Evolutionary conservation across 768 basidiomycete species (phyloP).

Genomic region (Dendrothele bispora): DNA sequence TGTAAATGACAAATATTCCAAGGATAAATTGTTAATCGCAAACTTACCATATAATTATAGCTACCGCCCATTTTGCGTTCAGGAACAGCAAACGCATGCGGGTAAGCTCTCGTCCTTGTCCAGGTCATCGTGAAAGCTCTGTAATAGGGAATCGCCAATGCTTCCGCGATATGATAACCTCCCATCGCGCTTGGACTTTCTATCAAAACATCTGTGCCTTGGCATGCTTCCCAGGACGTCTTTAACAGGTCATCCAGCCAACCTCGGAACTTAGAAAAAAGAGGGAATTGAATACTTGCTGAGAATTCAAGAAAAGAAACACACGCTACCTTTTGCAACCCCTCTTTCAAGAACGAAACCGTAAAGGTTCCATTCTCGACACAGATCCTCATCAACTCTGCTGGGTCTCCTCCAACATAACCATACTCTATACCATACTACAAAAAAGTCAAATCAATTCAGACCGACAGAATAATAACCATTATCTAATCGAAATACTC

Average conservation of each 20-base stretch:
- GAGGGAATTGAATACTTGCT: conserved; percentile 10
- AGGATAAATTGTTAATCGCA: no score
- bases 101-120: conserved; percentile 95
- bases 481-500: conserved; percentile 31
- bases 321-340: conserved; percentile 70
- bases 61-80: conserved; percentile 97
- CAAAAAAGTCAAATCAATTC: conserved; percentile 5
- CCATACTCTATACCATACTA: conserved; percentile 97
- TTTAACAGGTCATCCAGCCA: conserved; percentile 96
- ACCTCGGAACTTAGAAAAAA: conserved; percentile 75
- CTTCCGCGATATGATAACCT: conserved; percentile 96
- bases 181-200: conserved; percentile 98
- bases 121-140: conserved; percentile 98
- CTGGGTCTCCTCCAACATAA: conserved; percentile 94
- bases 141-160: conserved; percentile 90
- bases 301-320: conserved; percentile 2
- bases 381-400: conserved; percentile 96
- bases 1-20: neutral
- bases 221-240: conserved; percentile 96
- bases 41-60: conserved; percentile 94
- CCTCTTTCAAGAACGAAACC: conserved; percentile 91
- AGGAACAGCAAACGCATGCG: conserved; percentile 97
- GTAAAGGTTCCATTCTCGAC: conserved; percentile 99
- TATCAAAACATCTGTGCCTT: conserved; percentile 88
- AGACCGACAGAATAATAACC: neutral